Evolutionary conservation across 805 yeast species (phyloP).

Genomic region (Debaryomyces hansenii): DNA sequence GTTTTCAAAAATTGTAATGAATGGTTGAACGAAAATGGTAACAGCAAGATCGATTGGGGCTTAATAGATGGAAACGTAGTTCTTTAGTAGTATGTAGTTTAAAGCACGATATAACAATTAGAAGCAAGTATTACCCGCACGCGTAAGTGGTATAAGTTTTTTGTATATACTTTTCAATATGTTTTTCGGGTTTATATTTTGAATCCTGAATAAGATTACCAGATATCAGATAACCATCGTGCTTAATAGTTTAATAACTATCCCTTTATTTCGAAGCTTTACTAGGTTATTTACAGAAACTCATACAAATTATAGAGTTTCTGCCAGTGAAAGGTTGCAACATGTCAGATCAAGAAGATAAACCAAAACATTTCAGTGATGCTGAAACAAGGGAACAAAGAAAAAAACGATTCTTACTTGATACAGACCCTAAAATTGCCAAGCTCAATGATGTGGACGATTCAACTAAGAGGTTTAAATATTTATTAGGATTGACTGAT

Average conservation of each 20-base stretch:
- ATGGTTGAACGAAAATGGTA: constrained; percentile 60
- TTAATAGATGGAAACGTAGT: constrained; percentile 29
- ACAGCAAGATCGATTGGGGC: constrained; percentile 66
- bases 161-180: neutral
- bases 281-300: no score
- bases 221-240: no score
- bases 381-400: constrained; percentile 30
- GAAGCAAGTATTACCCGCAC: constrained; percentile 4
- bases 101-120: neutral
- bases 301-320: no score
- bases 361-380: neutral
- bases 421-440: constrained; percentile 58
- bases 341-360: constrained; percentile 2
- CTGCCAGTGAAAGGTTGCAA: constrained; percentile 7
- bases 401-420: constrained; percentile 48
- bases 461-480: constrained; percentile 75
- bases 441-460: constrained; percentile 54
- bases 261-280: no score
- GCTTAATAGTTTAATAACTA: no score
- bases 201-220: no score
- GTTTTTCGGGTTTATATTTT: no score
- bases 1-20: constrained; percentile 77
- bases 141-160: neutral
- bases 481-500: constrained; percentile 79
- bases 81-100: constrained; percentile 4